phyloP scores from a whole-genome alignment of 2,329 filamentous ascomycete genomes.

The Aureobasidium uvarum region DNA sequence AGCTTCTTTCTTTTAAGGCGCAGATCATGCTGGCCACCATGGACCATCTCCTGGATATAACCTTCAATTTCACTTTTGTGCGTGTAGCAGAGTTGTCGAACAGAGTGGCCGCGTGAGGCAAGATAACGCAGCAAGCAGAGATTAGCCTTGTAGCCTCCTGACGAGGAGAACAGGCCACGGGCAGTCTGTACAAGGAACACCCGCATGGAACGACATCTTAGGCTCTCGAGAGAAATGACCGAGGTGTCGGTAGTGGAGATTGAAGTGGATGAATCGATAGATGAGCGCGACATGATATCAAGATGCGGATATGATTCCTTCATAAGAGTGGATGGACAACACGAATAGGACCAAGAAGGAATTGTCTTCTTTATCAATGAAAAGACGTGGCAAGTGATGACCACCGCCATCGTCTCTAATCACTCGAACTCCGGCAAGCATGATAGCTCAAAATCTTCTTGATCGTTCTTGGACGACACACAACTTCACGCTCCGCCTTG shows the following conservation, averaged over 20 bases:
- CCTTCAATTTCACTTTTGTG: background rate
- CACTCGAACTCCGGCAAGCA: too few species aligned
- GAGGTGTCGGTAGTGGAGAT: background rate
- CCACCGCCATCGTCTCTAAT: too few species aligned
- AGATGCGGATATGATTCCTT: background rate
- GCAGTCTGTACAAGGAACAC: conserved; percentile 2
- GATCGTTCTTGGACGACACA: too few species aligned
- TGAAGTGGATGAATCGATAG: background rate
- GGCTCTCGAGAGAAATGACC: background rate
- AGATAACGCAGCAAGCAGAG: background rate
- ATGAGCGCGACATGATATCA: background rate
- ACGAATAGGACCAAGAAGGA: too few species aligned
- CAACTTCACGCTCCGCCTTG: too few species aligned
- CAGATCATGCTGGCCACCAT: background rate
- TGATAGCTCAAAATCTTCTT: too few species aligned
- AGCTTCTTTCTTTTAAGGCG: background rate
- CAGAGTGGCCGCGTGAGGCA: background rate
- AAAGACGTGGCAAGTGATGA: too few species aligned
- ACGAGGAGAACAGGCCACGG: background rate
- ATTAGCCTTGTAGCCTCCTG: conserved; percentile 11
- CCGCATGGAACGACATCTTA: background rate
- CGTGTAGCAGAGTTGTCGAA: conserved; percentile 13
- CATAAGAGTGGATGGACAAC: too few species aligned
- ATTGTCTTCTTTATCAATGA: too few species aligned
- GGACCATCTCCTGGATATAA: background rate